Evolutionary conservation across 805 yeast genomes (phyloP).

Genomic region (Ogataea sp.): DNA sequence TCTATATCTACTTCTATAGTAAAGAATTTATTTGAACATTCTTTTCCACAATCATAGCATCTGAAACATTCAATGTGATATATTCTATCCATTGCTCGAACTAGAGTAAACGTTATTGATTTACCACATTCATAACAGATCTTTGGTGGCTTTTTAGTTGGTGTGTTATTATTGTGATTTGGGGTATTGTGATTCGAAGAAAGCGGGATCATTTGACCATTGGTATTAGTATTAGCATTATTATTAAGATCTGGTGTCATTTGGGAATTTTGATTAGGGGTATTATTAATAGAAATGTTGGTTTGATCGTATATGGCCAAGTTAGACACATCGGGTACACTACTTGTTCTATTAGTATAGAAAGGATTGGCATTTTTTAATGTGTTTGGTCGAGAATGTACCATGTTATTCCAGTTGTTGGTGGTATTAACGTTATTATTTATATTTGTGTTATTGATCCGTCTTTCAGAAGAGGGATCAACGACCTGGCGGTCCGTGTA

Average conservation of each 20-base stretch:
- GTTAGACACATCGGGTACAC: slow-evolving; percentile 7
- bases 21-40: slow-evolving; percentile 82
- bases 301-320: neutral
- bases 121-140: slow-evolving; percentile 45
- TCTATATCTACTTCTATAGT: slow-evolving; percentile 49
- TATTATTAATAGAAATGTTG: neutral
- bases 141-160: slow-evolving; percentile 21
- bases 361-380: neutral
- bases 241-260: neutral
- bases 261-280: neutral
- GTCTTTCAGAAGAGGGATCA: no score
- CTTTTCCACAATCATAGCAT: slow-evolving; percentile 76
- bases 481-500: no score
- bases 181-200: no score
- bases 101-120: slow-evolving; percentile 64
- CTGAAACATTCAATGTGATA: slow-evolving; percentile 85
- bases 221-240: neutral
- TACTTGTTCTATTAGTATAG: slow-evolving; percentile 6
- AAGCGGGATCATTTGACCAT: no score
- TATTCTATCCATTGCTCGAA: slow-evolving; percentile 71
- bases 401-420: no score
- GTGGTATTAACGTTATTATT: neutral
- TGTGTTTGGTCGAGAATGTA: neutral
- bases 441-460: no score
- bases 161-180: neutral